phyloP scores from a whole-genome alignment of 2,329 filamentous ascomycete genomes.

The Hawksworthiomyces lignivorus region DNA sequence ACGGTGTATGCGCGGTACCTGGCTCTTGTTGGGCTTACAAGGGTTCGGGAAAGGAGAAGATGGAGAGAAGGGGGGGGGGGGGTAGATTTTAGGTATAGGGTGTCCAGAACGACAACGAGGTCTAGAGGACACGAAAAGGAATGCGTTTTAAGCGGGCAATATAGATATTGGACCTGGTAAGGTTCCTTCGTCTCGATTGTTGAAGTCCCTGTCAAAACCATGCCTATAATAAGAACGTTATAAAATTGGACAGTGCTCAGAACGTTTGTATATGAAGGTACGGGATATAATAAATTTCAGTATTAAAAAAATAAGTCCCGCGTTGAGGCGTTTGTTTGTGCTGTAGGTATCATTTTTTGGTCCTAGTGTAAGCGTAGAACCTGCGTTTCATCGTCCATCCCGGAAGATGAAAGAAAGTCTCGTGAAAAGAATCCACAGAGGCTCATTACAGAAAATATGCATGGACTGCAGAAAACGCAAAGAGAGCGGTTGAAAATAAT shows the following conservation, averaged over 20 bases:
- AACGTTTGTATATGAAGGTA: slow-evolving; percentile 1
- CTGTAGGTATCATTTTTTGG: slow-evolving; percentile 11
- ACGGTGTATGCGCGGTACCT: slow-evolving; percentile 8
- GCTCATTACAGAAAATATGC: no score
- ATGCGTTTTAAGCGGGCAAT: slow-evolving; percentile 5
- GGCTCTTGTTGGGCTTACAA: slow-evolving; percentile 6
- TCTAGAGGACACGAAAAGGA: not conserved
- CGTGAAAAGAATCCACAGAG: no score
- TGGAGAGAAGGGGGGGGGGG: not conserved
- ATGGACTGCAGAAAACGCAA: no score
- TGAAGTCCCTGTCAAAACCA: slow-evolving; percentile 5
- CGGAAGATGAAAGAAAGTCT: not conserved
- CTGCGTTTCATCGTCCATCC: slow-evolving; percentile 5
- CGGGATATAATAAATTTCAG: not conserved
- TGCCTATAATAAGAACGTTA: slow-evolving; percentile 11
- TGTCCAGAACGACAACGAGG: slow-evolving; percentile 1
- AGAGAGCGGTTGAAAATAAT: no score
- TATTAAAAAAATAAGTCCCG: slow-evolving; percentile 5
- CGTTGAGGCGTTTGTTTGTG: slow-evolving; percentile 9
- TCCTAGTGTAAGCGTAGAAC: slow-evolving; percentile 10
- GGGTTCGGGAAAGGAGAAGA: slow-evolving; percentile 6
- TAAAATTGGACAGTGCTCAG: slow-evolving; percentile 3
- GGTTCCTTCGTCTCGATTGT: slow-evolving; percentile 11
- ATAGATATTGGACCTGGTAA: slow-evolving; percentile 11
- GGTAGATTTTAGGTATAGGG: not conserved